phyloP scores from a whole-genome alignment of 2,329 filamentous ascomycete species.

The Alternaria rosae region DNA sequence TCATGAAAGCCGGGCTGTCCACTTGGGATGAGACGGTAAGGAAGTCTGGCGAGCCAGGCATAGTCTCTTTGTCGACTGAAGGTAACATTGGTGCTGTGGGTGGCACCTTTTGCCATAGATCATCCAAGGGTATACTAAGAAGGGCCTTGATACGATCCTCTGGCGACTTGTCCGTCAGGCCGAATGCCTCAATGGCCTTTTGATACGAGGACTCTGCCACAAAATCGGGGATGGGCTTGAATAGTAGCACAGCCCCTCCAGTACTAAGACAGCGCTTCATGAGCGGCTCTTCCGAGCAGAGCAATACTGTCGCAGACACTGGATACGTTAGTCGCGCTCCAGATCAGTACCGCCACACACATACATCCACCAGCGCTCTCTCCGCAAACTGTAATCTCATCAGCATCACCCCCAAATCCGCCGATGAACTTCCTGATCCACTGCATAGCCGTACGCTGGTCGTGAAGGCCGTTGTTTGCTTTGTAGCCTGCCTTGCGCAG shows the following conservation, averaged over 20 bases:
- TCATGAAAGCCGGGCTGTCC: slow-evolving; percentile 30
- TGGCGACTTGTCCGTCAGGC: slow-evolving; percentile 46
- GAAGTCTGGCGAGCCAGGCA: slow-evolving; percentile 44
- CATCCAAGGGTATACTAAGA: slow-evolving; percentile 49
- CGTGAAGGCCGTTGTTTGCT: slow-evolving; percentile 45
- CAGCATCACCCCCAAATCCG: slow-evolving; percentile 50
- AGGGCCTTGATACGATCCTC: slow-evolving; percentile 55
- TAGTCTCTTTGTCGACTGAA: slow-evolving; percentile 54
- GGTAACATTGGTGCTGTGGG: slow-evolving; percentile 46
- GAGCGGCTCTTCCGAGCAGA: slow-evolving; percentile 40
- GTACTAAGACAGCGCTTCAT: slow-evolving; percentile 55
- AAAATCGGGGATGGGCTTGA: slow-evolving; percentile 49
- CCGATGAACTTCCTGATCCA: slow-evolving; percentile 50
- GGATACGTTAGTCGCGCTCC: slow-evolving; percentile 1
- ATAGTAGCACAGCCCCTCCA: slow-evolving; percentile 49
- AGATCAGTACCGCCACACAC: slow-evolving; percentile 2
- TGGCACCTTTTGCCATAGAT: slow-evolving; percentile 53
- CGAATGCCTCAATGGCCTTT: slow-evolving; percentile 51
- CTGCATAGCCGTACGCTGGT: slow-evolving; percentile 47
- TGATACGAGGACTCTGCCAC: slow-evolving; percentile 55
- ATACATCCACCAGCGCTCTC: slow-evolving; percentile 59
- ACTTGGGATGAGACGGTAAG: slow-evolving; percentile 30
- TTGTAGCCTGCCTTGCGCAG: slow-evolving; percentile 54
- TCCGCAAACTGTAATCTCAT: slow-evolving; percentile 53
- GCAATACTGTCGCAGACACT: slow-evolving; percentile 40